Evolutionary conservation across 306 rosid species (phyloP), one percentile per base, ranked within the genome.

Genomic region (Glycine tomentella): DNA sequence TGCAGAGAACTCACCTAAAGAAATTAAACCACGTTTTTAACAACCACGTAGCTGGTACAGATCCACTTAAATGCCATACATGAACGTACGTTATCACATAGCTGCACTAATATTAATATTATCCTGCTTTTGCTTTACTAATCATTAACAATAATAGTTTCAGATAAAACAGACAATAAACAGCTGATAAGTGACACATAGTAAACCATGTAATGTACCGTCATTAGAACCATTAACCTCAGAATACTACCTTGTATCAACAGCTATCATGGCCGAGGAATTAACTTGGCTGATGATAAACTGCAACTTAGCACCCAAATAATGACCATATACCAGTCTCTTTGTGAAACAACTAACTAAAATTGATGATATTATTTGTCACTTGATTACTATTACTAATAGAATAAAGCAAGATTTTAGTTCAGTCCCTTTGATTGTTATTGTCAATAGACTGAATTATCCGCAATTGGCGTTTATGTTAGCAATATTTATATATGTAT

Each of bases 51-150:
- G 77, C 74, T 80, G 74, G 44, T 72, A 40, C 4, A 20, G 50
- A 52, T 53, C 14, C 57, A 40, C 25, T 25, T 55, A 44, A 73
- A 72, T 15, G 66, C 10, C 53, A 56, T 3, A 65, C 14, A 44
- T 63, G 64, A 44, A 55, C 38, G 63, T 20, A 20, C n/a, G n/a
- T n/a, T 5, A 33, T 77, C 79, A 63, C 75, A 77, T 83, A 80
- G 69, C 25, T 58, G 75, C 48, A 4, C 20, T 55, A 12, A 64
- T 25, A 25, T 70, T 40, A 62, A 61, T 77, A 46, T 51, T 48
- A 70, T 7, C 3, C 40, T 53, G 75, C 31, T 59, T 61, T 68
- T 50, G 12, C 55, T 34, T 67, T 9, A 55, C 20, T 52, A 71
- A 31, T 73, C 33, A 40, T 62, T 69, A 51, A 61, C 33, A 69